These are phyloP conservation scores for Eimeria praecox DNA, from an alignment of 169 alveolate genomes.

Conservation along the genomic window DNA sequence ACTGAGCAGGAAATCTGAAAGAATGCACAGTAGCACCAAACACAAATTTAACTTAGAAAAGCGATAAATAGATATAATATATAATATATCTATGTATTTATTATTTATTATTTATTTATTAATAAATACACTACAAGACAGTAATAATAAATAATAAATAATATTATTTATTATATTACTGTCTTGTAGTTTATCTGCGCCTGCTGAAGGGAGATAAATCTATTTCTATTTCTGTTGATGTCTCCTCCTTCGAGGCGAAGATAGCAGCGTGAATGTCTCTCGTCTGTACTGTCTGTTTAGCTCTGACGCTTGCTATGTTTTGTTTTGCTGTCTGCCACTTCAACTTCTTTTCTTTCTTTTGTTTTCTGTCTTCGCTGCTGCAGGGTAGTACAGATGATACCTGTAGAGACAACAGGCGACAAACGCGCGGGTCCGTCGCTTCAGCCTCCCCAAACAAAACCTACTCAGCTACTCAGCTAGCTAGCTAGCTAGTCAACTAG, in stretches of 20 bases:
- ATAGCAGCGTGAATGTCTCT: no score
- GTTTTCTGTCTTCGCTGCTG: neutral
- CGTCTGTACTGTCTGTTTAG: neutral
- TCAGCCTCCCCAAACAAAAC: neutral
- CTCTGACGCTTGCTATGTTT: neutral
- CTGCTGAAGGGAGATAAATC: no score
- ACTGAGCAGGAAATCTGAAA: no score
- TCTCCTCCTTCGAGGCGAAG: no score
- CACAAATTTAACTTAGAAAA: no score
- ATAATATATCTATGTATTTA: no score
- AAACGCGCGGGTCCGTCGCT: neutral
- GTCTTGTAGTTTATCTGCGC: neutral
- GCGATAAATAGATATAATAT: no score
- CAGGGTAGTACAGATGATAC: slow-evolving; percentile 40
- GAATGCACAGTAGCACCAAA: no score
- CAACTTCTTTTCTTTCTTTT: neutral
- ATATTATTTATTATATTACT: neutral
- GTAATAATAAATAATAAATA: no score
- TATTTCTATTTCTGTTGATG: no score
- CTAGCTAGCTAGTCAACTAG: neutral
- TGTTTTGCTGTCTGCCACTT: neutral
- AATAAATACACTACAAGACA: no score
- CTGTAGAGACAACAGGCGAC: slow-evolving; percentile 18
- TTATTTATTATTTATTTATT: neutral
- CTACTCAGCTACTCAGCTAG: neutral